Percentiles rank a stretch among this genome's conserved stretches.
phyloP scores from a whole-genome alignment of 768 basidiomycete species.

The Suillus subaureus region DNA sequence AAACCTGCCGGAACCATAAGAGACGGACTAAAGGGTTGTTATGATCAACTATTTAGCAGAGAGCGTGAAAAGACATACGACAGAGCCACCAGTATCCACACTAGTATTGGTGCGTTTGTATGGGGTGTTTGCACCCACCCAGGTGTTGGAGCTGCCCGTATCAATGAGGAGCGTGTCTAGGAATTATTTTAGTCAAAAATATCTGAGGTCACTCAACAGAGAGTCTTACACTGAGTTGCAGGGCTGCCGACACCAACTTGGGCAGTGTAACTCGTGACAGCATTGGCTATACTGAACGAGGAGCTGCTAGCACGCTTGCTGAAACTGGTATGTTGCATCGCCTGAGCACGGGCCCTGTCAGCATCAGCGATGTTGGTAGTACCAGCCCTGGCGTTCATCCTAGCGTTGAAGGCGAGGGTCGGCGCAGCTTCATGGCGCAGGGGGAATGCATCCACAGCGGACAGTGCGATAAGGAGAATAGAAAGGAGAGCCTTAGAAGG shows the following conservation, averaged over 20 bases:
- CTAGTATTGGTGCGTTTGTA: conserved; percentile 24
- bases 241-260: conserved; percentile 31
- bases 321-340: conserved; percentile 4
- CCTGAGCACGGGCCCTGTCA: conserved; percentile 25
- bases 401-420: conserved; percentile 17
- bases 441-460: conserved; percentile 18
- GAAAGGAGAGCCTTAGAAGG: conserved; percentile 13
- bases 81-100: conserved; percentile 18
- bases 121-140: conserved; percentile 28
- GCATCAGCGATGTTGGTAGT: conserved; percentile 13
- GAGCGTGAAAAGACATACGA: conserved; percentile 16
- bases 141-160: conserved; percentile 36
- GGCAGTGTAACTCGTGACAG: conserved; percentile 25
- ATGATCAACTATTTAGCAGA: conserved; percentile 3
- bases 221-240: conserved; percentile 27
- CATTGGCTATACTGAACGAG: conserved; percentile 21
- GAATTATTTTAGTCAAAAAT: background rate
- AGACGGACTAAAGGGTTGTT: conserved; percentile 12
- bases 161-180: conserved; percentile 33
- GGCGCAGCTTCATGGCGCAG: conserved; percentile 7
- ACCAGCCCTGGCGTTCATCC: conserved; percentile 13
- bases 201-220: background rate
- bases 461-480: conserved; percentile 17
- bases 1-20: conserved; percentile 24
- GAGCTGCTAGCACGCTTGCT: conserved; percentile 14